These are phyloP conservation scores for Hirsutella minnesotensis DNA, from an alignment of 2,329 filamentous ascomycete genomes.

Conservation along the genomic window DNA sequence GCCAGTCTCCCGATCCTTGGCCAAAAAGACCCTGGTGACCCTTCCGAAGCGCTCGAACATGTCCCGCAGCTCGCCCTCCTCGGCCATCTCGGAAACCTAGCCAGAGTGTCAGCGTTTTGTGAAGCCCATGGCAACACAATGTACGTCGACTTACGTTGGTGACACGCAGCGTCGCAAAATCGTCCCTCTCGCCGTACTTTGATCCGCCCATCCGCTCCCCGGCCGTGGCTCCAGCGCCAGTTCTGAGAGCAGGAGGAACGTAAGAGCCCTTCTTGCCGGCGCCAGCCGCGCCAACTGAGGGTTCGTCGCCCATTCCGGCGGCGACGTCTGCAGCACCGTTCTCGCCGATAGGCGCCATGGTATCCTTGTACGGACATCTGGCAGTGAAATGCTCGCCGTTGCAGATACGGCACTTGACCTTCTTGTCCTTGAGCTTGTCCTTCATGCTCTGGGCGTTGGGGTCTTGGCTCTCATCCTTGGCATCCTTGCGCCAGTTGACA, in stretches of 20 bases:
- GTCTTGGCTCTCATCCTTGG: conserved; percentile 68
- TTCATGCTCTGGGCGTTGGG: conserved; percentile 64
- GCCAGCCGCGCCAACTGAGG: conserved; percentile 33
- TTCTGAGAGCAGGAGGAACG: conserved; percentile 85
- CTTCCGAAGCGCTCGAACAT: conserved; percentile 97
- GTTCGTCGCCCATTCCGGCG: conserved; percentile 41
- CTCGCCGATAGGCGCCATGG: conserved; percentile 80
- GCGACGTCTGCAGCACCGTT: conserved; percentile 40
- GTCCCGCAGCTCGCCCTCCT: conserved; percentile 88
- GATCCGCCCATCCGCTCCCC: conserved; percentile 72
- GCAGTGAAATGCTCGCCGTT: conserved; percentile 98
- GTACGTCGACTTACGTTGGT: conserved; percentile 68
- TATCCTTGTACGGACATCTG: conserved; percentile 98
- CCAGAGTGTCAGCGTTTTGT: neutral
- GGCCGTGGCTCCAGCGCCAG: conserved; percentile 43
- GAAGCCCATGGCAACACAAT: neutral
- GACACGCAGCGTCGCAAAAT: conserved; percentile 89
- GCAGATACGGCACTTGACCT: conserved; percentile 99
- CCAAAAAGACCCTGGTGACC: conserved; percentile 93
- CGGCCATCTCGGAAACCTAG: conserved; percentile 90
- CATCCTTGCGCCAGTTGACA: conserved; percentile 86
- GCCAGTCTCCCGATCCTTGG: conserved; percentile 93
- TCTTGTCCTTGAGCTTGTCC: conserved; percentile 91
- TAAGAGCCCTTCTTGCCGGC: conserved; percentile 70
- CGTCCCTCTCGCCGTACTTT: conserved; percentile 89